Evolutionary conservation across 768 basidiomycete species (phyloP), one percentile per base, ranked within the genome.

Genomic region (Infundibulicybe gibba): DNA sequence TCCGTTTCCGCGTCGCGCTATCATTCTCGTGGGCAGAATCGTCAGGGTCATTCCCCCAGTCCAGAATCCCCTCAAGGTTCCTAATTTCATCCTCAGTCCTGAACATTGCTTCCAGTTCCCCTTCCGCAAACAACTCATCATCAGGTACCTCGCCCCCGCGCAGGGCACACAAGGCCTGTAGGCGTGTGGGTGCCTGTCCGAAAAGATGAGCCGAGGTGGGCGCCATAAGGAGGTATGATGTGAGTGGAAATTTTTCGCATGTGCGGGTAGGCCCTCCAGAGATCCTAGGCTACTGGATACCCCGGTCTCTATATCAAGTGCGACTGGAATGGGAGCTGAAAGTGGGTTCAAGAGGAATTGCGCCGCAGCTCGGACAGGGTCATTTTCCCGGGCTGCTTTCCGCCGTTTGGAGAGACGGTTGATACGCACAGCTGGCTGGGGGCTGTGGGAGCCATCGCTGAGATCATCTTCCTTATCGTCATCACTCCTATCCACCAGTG

Each of bases 61-160:
- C 64, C 15, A 67, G 60, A 30, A 64, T 52, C 40, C 61, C 53
- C 19, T 60, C 60, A 16, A 87, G 59, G 2, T 67, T 63, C 43
- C 68, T 64, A 13, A 69, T 69, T 59, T 90, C 84, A 16, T 69
- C 73, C 30, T 77, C 68, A 40, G 55, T 65, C 46, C 89, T 66
- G 16, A 87, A 52, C 21, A 87, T 44, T 15, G 67, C 72, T 45
- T 89, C 87, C 20, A 87, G 60, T 61, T 91, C 89, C 2, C 80
- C 84, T 25, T 78, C 74, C 3, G 65, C 75, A 49, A 91, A 88
- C 17, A 91, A 65, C 48, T 90, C 89, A 6, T 87, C 82, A 49
- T 92, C 89, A 1, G 55, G 51, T 15, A 91, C 78, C 16, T 72
- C 64, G 40, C 81, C 83, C 39, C 86, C 83, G 38, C 85, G 81